Evolutionary conservation across 2,329 filamentous ascomycete genomes (phyloP).

Genomic region (Arthrobotrys sinensis): DNA sequence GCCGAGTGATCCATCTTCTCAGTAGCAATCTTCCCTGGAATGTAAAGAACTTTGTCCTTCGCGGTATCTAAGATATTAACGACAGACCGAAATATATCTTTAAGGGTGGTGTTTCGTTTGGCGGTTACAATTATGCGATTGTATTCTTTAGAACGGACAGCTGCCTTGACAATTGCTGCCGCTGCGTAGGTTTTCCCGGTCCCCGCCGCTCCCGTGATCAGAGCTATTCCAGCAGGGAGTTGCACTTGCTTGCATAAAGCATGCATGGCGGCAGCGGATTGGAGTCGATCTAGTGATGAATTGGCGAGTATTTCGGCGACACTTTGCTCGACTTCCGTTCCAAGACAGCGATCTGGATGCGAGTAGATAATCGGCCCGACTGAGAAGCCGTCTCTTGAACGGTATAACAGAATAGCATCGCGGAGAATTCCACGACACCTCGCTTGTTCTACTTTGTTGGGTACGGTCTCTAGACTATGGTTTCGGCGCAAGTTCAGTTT

Average conservation of each 20-base stretch:
- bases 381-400: neutral
- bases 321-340: neutral
- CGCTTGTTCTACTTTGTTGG: neutral
- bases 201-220: constrained; percentile 1
- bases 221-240: neutral
- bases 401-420: neutral
- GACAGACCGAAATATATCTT: neutral
- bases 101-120: neutral
- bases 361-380: neutral
- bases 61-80: neutral
- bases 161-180: neutral
- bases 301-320: neutral
- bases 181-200: constrained; percentile 7
- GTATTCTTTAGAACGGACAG: neutral
- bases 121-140: neutral
- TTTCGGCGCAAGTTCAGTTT: too few relatives aligned
- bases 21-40: neutral
- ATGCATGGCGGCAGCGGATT: neutral
- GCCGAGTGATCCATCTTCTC: neutral
- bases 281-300: neutral
- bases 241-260: neutral
- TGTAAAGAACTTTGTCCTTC: neutral
- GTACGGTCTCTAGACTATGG: neutral
- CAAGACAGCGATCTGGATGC: neutral
- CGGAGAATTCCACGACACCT: neutral